Percentiles rank a stretch among this genome's conserved stretches.
Conservation (phyloP, 768 basidiomycete species). For the Cystofilobasidium macerans region DNA sequence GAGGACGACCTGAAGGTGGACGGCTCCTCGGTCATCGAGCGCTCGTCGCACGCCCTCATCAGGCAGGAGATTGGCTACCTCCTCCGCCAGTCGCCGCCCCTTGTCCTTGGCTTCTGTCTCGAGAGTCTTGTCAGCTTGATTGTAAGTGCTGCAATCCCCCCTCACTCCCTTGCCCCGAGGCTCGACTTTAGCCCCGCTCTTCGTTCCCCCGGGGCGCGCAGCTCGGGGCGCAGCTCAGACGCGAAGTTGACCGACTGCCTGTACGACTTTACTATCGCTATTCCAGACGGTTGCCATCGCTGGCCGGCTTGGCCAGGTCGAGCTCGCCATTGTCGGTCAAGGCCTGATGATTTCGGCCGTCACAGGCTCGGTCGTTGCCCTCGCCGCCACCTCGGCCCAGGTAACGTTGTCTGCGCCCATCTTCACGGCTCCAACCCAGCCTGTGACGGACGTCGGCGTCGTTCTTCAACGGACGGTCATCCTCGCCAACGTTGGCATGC, state of each 20-base stretch:
- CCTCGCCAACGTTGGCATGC: slow-evolving; percentile 52
- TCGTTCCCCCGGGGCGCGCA: too few species aligned
- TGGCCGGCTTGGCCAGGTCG: slow-evolving; percentile 9
- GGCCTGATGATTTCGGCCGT: slow-evolving; percentile 14
- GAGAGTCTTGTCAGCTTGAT: slow-evolving; percentile 7
- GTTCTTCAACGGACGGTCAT: slow-evolving; percentile 61
- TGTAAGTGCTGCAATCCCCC: too few species aligned
- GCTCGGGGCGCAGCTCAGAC: too few species aligned
- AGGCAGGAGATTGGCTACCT: slow-evolving; percentile 7
- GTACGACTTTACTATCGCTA: too few species aligned
- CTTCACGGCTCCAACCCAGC: slow-evolving; percentile 51
- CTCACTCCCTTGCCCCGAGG: too few species aligned
- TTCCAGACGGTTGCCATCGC: slow-evolving; percentile 9
- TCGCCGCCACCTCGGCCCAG: slow-evolving; percentile 50
- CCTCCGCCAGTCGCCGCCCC: not conserved
- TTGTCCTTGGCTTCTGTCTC: slow-evolving; percentile 16
- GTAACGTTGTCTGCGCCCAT: slow-evolving; percentile 69
- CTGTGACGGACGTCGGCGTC: slow-evolving; percentile 53
- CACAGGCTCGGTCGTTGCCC: slow-evolving; percentile 11
- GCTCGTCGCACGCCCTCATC: not conserved
- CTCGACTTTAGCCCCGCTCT: too few species aligned
- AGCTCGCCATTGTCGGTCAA: slow-evolving; percentile 13
- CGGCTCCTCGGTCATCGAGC: too few species aligned
- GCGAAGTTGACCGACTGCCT: too few species aligned
- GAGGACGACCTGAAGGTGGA: too few species aligned